Evolutionary conservation across 2,329 filamentous ascomycete genomes (phyloP).

Genomic region (Exophiala oligosperma): DNA sequence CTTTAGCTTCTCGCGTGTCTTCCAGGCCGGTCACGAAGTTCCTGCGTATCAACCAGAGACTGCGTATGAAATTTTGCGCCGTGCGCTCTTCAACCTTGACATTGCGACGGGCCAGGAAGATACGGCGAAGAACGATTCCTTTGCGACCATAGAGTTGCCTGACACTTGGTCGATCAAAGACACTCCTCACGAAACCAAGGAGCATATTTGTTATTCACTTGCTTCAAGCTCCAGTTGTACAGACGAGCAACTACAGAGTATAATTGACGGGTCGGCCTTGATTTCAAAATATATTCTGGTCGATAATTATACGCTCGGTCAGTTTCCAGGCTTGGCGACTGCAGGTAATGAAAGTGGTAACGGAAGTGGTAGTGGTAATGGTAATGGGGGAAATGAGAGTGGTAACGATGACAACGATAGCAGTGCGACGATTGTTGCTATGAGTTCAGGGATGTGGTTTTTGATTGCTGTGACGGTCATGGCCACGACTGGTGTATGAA

Average conservation of each 20-base stretch:
- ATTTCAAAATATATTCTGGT: conserved; percentile 50
- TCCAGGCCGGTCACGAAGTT: conserved; percentile 33
- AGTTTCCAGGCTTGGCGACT: not conserved
- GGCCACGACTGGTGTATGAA: too few relatives aligned
- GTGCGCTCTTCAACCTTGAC: conserved; percentile 35
- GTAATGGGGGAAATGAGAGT: not conserved
- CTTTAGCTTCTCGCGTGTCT: conserved; percentile 43
- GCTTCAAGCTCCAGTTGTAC: conserved; percentile 43
- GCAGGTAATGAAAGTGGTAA: not conserved
- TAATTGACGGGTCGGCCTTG: conserved; percentile 46
- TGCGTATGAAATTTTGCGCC: conserved; percentile 40
- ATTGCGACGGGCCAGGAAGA: conserved; percentile 36
- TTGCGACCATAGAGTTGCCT: conserved; percentile 8
- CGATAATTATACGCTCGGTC: conserved; percentile 26
- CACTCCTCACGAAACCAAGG: conserved; percentile 40
- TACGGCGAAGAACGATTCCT: conserved; percentile 7
- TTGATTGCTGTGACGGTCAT: too few relatives aligned
- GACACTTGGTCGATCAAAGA: conserved; percentile 29
- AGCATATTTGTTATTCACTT: conserved; percentile 48
- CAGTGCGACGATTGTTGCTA: not conserved
- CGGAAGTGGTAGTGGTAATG: not conserved
- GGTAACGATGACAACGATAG: not conserved
- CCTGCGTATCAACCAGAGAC: conserved; percentile 40
- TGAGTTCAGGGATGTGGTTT: not conserved
- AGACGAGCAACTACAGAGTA: conserved; percentile 42